These are phyloP conservation scores for Aspergillus pseudoterreus DNA, from an alignment of 2,329 filamentous ascomycete genomes.

Conservation along the genomic window DNA sequence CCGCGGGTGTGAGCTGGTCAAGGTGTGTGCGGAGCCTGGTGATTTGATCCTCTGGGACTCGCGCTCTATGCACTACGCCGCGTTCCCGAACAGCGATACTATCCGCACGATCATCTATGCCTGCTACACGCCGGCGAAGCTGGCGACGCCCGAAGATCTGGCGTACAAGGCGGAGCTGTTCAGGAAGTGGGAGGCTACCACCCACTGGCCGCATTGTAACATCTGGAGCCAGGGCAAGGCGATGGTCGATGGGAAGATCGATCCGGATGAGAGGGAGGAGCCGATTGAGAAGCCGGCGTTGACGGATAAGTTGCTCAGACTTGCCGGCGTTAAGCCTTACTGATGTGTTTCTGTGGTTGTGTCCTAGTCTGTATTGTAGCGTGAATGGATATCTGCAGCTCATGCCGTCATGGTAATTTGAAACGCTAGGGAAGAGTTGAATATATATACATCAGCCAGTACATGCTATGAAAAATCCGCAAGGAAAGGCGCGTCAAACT, in stretches of 20 bases:
- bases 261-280: constrained; percentile 13
- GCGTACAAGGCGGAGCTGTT: constrained; percentile 13
- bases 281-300: constrained; percentile 11
- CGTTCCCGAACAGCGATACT: constrained; percentile 9
- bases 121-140: constrained; percentile 10
- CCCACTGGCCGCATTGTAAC: constrained; percentile 20
- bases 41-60: constrained; percentile 21
- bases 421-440: not conserved
- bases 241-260: constrained; percentile 9
- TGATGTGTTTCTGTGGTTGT: not conserved
- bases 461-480: not conserved
- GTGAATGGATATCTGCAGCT: not conserved
- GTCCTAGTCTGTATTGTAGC: not conserved
- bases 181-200: constrained; percentile 10
- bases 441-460: not conserved
- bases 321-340: constrained; percentile 7
- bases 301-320: constrained; percentile 5
- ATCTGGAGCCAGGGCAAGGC: constrained; percentile 11
- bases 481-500: not conserved
- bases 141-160: constrained; percentile 4
- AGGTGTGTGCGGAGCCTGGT: constrained; percentile 15
- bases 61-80: constrained; percentile 14
- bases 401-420: not conserved
- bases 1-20: constrained; percentile 15
- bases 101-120: constrained; percentile 16